Conservation (phyloP, 2,329 filamentous ascomycete species). For the Berkeleyomyces basicola region DNA sequence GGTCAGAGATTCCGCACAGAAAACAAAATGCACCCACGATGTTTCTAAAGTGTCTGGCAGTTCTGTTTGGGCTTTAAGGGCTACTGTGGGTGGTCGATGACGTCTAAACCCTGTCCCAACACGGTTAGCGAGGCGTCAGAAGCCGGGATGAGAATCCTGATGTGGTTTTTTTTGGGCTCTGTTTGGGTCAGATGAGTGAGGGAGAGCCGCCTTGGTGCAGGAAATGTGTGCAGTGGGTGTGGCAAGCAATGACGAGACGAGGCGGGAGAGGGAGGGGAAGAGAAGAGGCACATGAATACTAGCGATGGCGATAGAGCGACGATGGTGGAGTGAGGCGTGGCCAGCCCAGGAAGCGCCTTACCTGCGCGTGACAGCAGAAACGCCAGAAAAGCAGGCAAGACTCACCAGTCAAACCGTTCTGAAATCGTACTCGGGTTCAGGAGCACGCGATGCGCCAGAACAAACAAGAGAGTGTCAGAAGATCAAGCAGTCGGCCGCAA, state of each 20-base stretch:
- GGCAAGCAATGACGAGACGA: neutral
- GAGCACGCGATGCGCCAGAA: too few relatives aligned
- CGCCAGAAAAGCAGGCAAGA: neutral
- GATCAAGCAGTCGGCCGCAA: neutral
- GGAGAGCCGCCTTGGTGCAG: neutral
- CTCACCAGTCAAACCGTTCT: neutral
- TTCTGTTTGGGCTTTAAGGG: neutral
- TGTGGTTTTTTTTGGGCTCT: neutral
- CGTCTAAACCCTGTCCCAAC: conserved; percentile 8
- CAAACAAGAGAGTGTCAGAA: neutral
- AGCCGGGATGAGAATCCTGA: neutral
- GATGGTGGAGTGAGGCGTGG: too few relatives aligned
- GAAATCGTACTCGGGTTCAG: neutral
- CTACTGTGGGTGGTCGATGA: neutral
- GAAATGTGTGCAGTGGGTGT: neutral
- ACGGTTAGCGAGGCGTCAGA: conserved; percentile 10
- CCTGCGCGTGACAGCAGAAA: neutral
- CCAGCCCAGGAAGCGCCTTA: too few relatives aligned
- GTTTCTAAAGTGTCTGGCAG: conserved; percentile 1
- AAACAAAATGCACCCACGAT: neutral
- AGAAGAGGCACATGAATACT: neutral
- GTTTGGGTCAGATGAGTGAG: neutral
- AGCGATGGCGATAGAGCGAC: neutral
- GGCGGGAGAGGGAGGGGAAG: neutral
- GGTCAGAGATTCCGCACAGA: neutral